Evolutionary conservation across 352 stramenopile genomes (phyloP).

Genomic region (Phytophthora idaei): DNA sequence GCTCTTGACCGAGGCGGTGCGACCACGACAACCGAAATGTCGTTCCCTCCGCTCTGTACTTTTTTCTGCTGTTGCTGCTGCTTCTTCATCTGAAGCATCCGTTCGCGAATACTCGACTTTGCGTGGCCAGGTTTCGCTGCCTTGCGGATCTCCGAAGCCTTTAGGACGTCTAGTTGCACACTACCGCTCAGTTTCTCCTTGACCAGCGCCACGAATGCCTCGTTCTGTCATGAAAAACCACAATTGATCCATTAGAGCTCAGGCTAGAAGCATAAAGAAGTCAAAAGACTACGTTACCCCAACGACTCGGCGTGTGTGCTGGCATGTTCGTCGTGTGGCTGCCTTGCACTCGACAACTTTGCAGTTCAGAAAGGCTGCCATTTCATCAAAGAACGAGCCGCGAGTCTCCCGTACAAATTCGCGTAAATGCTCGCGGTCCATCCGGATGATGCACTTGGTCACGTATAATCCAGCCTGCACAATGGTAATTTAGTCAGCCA

Average conservation of each 20-base stretch:
- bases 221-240: slow-evolving; percentile 37
- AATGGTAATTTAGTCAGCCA: neutral
- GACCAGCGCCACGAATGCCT: slow-evolving; percentile 55
- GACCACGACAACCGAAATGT: slow-evolving; percentile 35
- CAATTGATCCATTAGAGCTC: slow-evolving; percentile 10
- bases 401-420: slow-evolving; percentile 51
- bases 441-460: slow-evolving; percentile 54
- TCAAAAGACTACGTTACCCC: slow-evolving; percentile 40
- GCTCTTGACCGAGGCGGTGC: slow-evolving; percentile 24
- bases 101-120: slow-evolving; percentile 61
- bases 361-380: slow-evolving; percentile 66
- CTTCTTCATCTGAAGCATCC: slow-evolving; percentile 63
- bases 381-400: slow-evolving; percentile 55
- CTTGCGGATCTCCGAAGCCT: slow-evolving; percentile 59
- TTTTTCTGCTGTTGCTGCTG: slow-evolving; percentile 40
- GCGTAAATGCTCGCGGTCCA: slow-evolving; percentile 48
- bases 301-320: slow-evolving; percentile 51
- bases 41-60: slow-evolving; percentile 34
- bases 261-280: neutral
- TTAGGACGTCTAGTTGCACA: slow-evolving; percentile 65
- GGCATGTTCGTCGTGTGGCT: slow-evolving; percentile 53
- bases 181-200: slow-evolving; percentile 64
- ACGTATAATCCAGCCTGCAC: slow-evolving; percentile 53
- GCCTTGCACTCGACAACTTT: slow-evolving; percentile 77
- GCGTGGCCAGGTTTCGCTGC: slow-evolving; percentile 30